Conservation (phyloP, 345 rosid species). For the Salix arbutifolia region DNA sequence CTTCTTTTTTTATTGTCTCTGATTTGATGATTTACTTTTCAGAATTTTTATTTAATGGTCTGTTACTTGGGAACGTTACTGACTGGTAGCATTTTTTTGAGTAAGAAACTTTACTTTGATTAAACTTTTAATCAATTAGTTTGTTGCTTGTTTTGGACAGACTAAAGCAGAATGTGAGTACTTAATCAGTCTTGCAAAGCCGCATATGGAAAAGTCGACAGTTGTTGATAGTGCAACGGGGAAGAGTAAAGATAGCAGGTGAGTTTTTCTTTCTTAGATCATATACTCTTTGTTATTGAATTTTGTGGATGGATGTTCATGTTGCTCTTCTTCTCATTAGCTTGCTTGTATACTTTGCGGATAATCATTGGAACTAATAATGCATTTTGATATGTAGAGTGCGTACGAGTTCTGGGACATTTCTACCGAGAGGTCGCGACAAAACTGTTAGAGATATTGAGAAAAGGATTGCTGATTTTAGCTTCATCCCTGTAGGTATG, state of each 20-base stretch:
- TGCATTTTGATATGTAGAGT: slow-evolving; percentile 47
- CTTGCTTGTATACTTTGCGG: neutral
- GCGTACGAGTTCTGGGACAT: slow-evolving; percentile 86
- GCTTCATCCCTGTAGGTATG: slow-evolving; percentile 86
- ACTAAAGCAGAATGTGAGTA: slow-evolving; percentile 71
- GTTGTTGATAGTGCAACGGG: slow-evolving; percentile 86
- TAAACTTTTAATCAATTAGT: neutral
- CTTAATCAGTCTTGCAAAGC: slow-evolving; percentile 70
- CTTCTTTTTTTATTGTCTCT: no score
- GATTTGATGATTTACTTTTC: neutral
- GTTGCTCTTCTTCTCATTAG: neutral
- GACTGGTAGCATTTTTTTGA: neutral
- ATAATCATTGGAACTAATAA: neutral
- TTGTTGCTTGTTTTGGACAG: slow-evolving; percentile 37
- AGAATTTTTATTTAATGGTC: no score
- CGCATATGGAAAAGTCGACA: slow-evolving; percentile 76
- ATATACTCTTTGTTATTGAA: neutral
- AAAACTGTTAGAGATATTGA: slow-evolving; percentile 68
- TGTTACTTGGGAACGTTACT: neutral
- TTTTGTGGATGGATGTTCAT: neutral
- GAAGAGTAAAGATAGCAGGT: slow-evolving; percentile 91
- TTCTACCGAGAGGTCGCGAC: slow-evolving; percentile 74
- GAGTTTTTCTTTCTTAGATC: neutral
- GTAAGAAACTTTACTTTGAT: neutral
- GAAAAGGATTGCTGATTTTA: slow-evolving; percentile 80